A percentile compares a stretch with the other conserved stretches of the same genome.
Conservation (phyloP, 768 basidiomycete genomes). For the Clitopilus hobsonii region DNA sequence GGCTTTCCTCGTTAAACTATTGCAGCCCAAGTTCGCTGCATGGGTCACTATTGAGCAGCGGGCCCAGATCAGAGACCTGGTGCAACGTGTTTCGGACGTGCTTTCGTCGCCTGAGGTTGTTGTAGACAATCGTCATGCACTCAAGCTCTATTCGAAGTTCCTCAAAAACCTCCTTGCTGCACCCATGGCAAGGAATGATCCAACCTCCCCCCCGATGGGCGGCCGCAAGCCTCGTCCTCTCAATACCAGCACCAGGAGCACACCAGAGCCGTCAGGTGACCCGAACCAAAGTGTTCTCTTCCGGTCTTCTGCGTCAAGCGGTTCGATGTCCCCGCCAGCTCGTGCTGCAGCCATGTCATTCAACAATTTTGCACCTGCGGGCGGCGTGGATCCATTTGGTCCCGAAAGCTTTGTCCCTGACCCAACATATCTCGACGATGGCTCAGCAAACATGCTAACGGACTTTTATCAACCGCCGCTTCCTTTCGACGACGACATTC, state of each 20-base stretch:
- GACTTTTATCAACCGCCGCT: slow-evolving; percentile 51
- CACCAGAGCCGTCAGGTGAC: slow-evolving; percentile 17
- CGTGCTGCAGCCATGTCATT: slow-evolving; percentile 40
- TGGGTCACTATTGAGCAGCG: slow-evolving; percentile 58
- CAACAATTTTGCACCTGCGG: slow-evolving; percentile 40
- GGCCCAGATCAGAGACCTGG: slow-evolving; percentile 53
- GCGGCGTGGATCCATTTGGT: slow-evolving; percentile 37
- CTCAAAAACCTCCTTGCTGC: slow-evolving; percentile 64
- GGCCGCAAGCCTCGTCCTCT: slow-evolving; percentile 9
- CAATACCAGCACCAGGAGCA: slow-evolving; percentile 9
- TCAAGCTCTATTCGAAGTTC: slow-evolving; percentile 77
- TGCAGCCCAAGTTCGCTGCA: slow-evolving; percentile 68
- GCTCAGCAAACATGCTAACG: slow-evolving; percentile 21
- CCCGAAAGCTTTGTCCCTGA: slow-evolving; percentile 11
- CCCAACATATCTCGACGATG: slow-evolving; percentile 15
- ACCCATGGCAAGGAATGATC: slow-evolving; percentile 39
- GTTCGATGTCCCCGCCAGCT: slow-evolving; percentile 45
- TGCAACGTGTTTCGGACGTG: slow-evolving; percentile 63
- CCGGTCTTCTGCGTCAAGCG: slow-evolving; percentile 24
- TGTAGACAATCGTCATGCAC: slow-evolving; percentile 78
- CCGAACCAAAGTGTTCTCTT: slow-evolving; percentile 16
- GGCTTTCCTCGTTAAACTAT: slow-evolving; percentile 82
- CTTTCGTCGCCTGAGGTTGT: slow-evolving; percentile 67
- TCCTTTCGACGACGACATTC: slow-evolving; percentile 53
- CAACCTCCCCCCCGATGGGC: slow-evolving; percentile 9